Base-by-base conservation (phyloP, 176 grass and related monocot genomes). In the Bromus sterilis region DNA sequence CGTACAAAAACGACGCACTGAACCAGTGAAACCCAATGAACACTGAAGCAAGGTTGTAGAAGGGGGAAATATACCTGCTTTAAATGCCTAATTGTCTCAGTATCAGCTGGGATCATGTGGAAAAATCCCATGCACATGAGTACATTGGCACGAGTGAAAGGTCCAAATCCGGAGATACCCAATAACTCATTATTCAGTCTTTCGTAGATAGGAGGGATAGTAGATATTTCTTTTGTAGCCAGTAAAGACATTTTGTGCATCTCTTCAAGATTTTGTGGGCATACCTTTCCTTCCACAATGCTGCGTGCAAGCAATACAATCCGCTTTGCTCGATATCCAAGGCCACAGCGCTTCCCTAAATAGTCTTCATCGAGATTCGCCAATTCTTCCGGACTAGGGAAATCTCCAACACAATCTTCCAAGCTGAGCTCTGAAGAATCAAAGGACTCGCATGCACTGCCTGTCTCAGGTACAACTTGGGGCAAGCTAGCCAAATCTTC, bases 61-160 rank as follows among this genome's bases (percentile, higher is more conserved):
- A n/a, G n/a, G 6, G 4, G 15, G 21, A 51, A 40, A 41, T 10
- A 6, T 36, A 89, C 94, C 86, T 82, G 48, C 76, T 97, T 97
- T 58, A 97, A 71, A 89, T 97, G 91, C 42, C 91, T 84, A 37
- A 87, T 87, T 76, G 94, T 97, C 77, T 97, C 89, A 1, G 86
- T 83, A 86, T 97, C 94, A 49, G 78, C 81, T 40, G 94, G 89
- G 66, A 97, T 87, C 23, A 56, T 87, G 67, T 97, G 91, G 29
- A 80, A 88, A 80, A 87, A 97, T 36, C 94, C 91, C 91, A 97
- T 91, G 83, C 94, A 97, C 89, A 91, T 89, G 20, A 97, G 82
- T 20, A 93, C 91, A 86, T 91, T 93, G 59, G 86, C 86, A 71
- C 91, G 80, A 20, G 94, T 97, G 66, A 93, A 97, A 76, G 94